These are phyloP conservation scores for Tetrapisispora pingtungensis DNA, from an alignment of 805 yeast species.

Conservation along the genomic window DNA sequence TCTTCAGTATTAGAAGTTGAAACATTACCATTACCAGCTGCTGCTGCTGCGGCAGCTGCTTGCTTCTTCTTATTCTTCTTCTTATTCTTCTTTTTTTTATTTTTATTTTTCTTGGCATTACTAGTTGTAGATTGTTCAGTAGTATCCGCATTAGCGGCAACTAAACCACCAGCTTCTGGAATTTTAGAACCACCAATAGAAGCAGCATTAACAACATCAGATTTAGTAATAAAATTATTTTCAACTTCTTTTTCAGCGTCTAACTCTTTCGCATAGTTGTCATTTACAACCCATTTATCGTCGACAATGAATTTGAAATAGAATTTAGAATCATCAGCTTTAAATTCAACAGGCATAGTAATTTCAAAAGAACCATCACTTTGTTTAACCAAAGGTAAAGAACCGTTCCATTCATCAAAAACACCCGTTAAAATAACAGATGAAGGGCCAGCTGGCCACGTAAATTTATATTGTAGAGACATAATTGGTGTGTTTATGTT, in stretches of 20 bases:
- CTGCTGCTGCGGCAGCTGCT: not conserved
- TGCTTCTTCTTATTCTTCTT: constrained; percentile 6
- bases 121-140: constrained; percentile 1
- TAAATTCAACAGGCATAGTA: constrained; percentile 44
- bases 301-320: constrained; percentile 56
- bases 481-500: not conserved
- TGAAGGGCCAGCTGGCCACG: constrained; percentile 42
- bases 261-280: constrained; percentile 31
- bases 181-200: constrained; percentile 28
- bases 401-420: constrained; percentile 58
- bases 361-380: constrained; percentile 51
- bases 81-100: constrained; percentile 9
- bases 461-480: constrained; percentile 18
- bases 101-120: constrained; percentile 8
- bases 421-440: constrained; percentile 61
- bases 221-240: constrained; percentile 28
- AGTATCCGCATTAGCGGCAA: constrained; percentile 8
- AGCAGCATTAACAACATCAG: constrained; percentile 11
- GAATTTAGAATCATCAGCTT: constrained; percentile 28
- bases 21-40: not conserved
- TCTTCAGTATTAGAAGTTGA: not conserved
- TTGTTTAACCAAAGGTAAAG: constrained; percentile 50
- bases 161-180: constrained; percentile 42
- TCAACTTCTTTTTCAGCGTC: constrained; percentile 35
- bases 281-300: constrained; percentile 48